These are phyloP conservation scores for Beauveria sp. DNA, from an alignment of 2,329 filamentous ascomycete genomes.

Conservation along the genomic window DNA sequence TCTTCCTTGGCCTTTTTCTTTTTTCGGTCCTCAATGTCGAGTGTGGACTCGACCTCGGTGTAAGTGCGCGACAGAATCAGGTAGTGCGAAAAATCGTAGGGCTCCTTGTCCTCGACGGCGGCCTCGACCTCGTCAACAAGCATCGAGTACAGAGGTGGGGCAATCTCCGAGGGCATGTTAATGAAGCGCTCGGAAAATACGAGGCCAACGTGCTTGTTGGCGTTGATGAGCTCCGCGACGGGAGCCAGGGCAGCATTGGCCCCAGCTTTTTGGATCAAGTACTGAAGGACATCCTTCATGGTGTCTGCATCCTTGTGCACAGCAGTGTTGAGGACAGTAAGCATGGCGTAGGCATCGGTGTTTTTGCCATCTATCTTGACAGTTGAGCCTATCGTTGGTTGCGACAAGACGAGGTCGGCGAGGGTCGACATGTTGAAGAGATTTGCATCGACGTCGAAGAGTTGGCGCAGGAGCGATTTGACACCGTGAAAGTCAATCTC, in stretches of 20 bases:
- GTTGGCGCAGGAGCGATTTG: constrained; percentile 81
- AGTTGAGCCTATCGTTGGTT: constrained; percentile 83
- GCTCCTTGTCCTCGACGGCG: constrained; percentile 83
- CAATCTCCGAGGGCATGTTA: constrained; percentile 91
- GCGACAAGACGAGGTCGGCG: constrained; percentile 76
- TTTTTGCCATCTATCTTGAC: constrained; percentile 96
- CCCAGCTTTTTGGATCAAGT: constrained; percentile 54
- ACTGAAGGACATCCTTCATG: constrained; percentile 62
- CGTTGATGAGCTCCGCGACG: constrained; percentile 48
- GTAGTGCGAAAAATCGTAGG: constrained; percentile 90
- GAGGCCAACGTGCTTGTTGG: constrained; percentile 62
- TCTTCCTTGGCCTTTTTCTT: constrained; percentile 59
- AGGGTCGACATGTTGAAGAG: constrained; percentile 84
- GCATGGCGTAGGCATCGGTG: constrained; percentile 83
- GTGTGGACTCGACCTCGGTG: constrained; percentile 71
- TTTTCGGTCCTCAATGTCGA: constrained; percentile 56
- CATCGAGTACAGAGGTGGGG: constrained; percentile 92
- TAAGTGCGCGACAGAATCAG: constrained; percentile 90
- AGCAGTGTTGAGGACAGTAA: constrained; percentile 77
- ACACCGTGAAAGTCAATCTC: constrained; percentile 91
- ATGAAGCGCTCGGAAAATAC: constrained; percentile 89
- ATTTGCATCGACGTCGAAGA: constrained; percentile 80
- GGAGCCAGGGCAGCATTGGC: constrained; percentile 47
- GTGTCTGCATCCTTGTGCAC: constrained; percentile 70
- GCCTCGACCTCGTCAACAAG: constrained; percentile 83